Evolutionary conservation across 352 stramenopile genomes (phyloP).

Genomic region (Phytophthora crassamura): DNA sequence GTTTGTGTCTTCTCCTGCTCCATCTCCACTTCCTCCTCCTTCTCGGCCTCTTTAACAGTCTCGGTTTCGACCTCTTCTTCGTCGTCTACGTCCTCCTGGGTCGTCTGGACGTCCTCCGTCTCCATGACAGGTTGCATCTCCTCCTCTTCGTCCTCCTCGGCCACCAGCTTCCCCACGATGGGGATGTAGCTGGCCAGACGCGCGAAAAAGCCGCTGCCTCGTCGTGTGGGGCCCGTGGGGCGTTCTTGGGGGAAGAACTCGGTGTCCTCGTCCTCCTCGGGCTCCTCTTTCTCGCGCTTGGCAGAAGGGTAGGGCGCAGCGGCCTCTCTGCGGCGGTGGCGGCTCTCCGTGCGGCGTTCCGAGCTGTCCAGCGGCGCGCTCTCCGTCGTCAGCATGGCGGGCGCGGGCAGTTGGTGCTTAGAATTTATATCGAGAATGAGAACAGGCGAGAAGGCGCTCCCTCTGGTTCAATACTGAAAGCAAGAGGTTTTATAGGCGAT

Average conservation of each 20-base stretch:
- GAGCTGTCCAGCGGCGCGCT: conserved; percentile 34
- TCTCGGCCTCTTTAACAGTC: conserved; percentile 18
- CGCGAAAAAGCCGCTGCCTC: conserved; percentile 49
- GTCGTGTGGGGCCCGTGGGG: conserved; percentile 7
- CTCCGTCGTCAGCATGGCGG: conserved; percentile 39
- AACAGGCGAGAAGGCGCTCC: background rate
- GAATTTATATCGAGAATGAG: too few species aligned
- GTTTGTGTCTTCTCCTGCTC: conserved; percentile 7
- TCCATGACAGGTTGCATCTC: conserved; percentile 17
- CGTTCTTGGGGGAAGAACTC: conserved; percentile 25
- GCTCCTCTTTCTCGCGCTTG: conserved; percentile 21
- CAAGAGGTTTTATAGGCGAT: conserved; percentile 14
- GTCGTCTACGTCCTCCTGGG: conserved; percentile 38
- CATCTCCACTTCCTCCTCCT: conserved; percentile 26
- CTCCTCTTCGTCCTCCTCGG: conserved; percentile 42
- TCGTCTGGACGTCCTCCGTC: conserved; percentile 23
- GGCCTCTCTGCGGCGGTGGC: conserved; percentile 46
- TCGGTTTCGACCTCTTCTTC: conserved; percentile 22
- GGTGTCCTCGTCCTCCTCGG: conserved; percentile 26
- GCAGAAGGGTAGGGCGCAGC: conserved; percentile 42
- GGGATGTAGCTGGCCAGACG: conserved; percentile 74
- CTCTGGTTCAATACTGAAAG: background rate
- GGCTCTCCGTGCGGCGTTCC: conserved; percentile 27
- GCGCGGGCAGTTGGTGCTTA: too few species aligned
- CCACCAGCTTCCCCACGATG: conserved; percentile 61